Evolutionary conservation across 1,139 yeast species (phyloP), one percentile per base, ranked within the genome.

Genomic region (Scheffersomyces titani): DNA sequence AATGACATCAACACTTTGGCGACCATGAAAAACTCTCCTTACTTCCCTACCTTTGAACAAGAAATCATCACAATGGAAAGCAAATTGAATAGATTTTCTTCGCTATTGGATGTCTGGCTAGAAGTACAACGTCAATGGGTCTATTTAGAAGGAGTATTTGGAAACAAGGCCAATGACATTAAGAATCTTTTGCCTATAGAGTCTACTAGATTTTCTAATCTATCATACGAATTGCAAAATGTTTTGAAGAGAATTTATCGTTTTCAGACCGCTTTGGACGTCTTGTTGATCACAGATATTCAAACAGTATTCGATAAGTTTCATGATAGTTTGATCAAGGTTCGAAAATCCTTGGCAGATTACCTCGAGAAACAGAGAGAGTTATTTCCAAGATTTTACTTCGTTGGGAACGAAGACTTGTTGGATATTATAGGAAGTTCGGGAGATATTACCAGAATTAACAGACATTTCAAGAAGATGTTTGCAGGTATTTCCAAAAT

Each of bases 81-180:
- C 0, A 84, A 79, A 58, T 69, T 94, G 45, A 83, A 82, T 54
- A 67, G 71, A 0, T 64, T 92, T 1, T 81, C 80, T 55, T 73
- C 76, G 1, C 67, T 90, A 2, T 76, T 91, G 51, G 92, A 88
- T 63, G 67, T 74, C 0, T 92, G 97, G 96, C 80, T 89, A 49
- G 97, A 91, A 51, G 91, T 88, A 1, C 98, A 94, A 69, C 77
- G 89, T n/a, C 92, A 89, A 64, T 93, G 97, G 97, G 85, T 91
- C 1, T 92, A 93, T 65, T 78, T 93, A 20, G 89, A 86, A 60
- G 97, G 97, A 0, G 86, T 92, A 0, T 89, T 94, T 66, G 85
- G 84, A 16, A 84, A 83, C 55, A 75, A 79, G 0, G 67, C 65
- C 30, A 70, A 65, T 52, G 92, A 89, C 50, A 84, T 93, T 30